phyloP scores from a whole-genome alignment of 2,329 filamentous ascomycete genomes.

The Metarhizium rileyi region DNA sequence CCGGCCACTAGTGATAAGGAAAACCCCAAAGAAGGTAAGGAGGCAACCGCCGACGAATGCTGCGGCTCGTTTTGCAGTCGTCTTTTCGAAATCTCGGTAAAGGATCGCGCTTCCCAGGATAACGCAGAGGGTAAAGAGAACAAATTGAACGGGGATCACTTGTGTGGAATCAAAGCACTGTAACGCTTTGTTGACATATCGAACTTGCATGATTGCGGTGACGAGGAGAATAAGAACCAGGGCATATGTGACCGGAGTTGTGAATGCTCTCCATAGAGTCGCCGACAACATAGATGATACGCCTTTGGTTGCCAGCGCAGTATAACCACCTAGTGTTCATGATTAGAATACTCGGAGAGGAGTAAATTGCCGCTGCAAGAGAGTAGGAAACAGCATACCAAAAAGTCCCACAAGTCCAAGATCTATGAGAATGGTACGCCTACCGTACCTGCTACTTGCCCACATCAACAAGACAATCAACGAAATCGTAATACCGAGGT shows the following conservation, averaged over 20 bases:
- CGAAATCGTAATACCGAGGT: constrained; percentile 64
- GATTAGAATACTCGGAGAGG: neutral
- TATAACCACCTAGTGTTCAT: constrained; percentile 66
- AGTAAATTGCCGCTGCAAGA: neutral
- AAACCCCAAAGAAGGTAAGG: constrained; percentile 93
- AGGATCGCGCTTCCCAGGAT: constrained; percentile 89
- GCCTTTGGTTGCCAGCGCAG: constrained; percentile 92
- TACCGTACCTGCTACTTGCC: constrained; percentile 75
- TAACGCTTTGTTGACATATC: constrained; percentile 80
- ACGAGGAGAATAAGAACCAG: constrained; percentile 69
- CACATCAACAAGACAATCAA: constrained; percentile 73
- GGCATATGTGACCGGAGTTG: constrained; percentile 84
- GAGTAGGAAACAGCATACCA: constrained; percentile 44
- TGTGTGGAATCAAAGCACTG: constrained; percentile 95
- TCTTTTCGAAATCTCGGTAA: constrained; percentile 89
- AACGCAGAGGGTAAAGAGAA: constrained; percentile 90
- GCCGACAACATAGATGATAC: constrained; percentile 91
- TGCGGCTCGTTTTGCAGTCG: constrained; percentile 58
- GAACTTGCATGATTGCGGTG: constrained; percentile 93
- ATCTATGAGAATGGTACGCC: constrained; percentile 80
- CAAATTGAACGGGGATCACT: constrained; percentile 96
- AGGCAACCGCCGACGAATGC: constrained; percentile 89
- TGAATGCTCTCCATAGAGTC: constrained; percentile 78
- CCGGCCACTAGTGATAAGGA: constrained; percentile 85
- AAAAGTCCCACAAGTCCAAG: constrained; percentile 88